Conservation (phyloP, 345 rosid species). For the Rhizophora apiculata region DNA sequence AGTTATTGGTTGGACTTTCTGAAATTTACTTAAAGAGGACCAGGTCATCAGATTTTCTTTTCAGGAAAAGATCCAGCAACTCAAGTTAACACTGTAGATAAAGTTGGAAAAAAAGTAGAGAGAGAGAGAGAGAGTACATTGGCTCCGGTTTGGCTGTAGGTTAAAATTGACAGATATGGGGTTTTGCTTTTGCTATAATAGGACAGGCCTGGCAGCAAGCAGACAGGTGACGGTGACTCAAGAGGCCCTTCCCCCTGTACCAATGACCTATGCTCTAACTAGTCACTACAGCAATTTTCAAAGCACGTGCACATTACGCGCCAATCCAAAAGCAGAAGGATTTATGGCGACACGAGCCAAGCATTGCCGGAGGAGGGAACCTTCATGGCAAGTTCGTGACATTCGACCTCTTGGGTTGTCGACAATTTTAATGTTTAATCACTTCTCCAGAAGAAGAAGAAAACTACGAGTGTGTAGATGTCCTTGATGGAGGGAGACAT, state of each 20-base stretch:
- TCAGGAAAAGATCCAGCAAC: conserved; percentile 43
- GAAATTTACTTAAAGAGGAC: conserved; percentile 28
- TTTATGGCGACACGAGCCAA: conserved; percentile 3
- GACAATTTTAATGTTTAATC: background rate
- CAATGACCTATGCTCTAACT: conserved; percentile 2
- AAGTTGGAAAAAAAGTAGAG: conserved; percentile 17
- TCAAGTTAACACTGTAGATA: conserved; percentile 47
- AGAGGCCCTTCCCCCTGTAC: background rate
- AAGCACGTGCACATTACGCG: conserved; percentile 11
- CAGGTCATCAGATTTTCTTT: conserved; percentile 42
- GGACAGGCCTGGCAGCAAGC: conserved; percentile 37
- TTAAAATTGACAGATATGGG: background rate
- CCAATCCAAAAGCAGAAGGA: background rate
- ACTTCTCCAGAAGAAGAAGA: no score
- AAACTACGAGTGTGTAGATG: no score
- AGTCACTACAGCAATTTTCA: background rate
- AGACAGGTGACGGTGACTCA: conserved; percentile 29
- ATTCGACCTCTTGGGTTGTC: background rate
- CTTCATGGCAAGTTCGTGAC: conserved; percentile 35
- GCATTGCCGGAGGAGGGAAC: conserved; percentile 16
- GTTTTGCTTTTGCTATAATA: conserved; percentile 17
- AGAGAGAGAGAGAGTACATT: background rate
- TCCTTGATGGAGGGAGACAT: no score
- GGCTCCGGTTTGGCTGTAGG: no score
- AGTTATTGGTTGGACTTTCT: conserved; percentile 19